Evolutionary conservation across 805 yeast species (phyloP), one percentile per base, ranked within the genome.

Genomic region (Spathaspora boniae): DNA sequence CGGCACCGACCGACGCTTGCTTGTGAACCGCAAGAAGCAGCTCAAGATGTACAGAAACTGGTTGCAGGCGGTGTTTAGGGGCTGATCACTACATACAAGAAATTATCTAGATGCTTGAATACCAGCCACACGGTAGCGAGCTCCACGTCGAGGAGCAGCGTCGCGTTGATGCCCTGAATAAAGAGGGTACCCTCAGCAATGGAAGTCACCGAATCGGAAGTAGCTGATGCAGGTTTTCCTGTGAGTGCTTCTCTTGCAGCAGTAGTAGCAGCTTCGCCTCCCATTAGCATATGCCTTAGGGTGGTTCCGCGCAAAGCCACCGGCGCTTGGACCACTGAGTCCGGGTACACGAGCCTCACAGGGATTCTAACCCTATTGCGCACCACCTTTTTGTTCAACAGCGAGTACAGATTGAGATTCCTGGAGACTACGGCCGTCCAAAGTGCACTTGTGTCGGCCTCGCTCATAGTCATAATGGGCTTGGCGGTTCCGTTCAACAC

Each of bases 21-120:
- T 93, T 45, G 97, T 93, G 16, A 93, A 93, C 58, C 73, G 98
- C 51, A 89, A 91, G 62, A 82, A 91, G 54, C 84, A 84, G 58
- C 64, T 93, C 45, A 93, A 93, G 62, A 93, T 93, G 98, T 93
- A 86, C 57, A 72, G 98, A 51, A 86, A 88, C 40, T 93, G 98
- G 98, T 64, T 93, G 38, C 98, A 93, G 63, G 98, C 93, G 1
- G 88, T 86, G 17, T 91, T 91, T 56, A 72, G 66, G 36, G 62
- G 27, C 11, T 41, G 38, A 47, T 35, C 23, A 58, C 33, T n/a
- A 64, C 41, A 38, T 66, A 62, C 40, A 66, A 45, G 36, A 65
- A 62, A 44, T 60, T 59, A 36, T 67, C 72, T 34, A 60, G 44
- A 40, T 56, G 55, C 36, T 47, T 54, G 47, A 67, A 62, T 3